Evolutionary conservation across 2,329 filamentous ascomycete species (phyloP).

Genomic region (Leptographium radiaticola): DNA sequence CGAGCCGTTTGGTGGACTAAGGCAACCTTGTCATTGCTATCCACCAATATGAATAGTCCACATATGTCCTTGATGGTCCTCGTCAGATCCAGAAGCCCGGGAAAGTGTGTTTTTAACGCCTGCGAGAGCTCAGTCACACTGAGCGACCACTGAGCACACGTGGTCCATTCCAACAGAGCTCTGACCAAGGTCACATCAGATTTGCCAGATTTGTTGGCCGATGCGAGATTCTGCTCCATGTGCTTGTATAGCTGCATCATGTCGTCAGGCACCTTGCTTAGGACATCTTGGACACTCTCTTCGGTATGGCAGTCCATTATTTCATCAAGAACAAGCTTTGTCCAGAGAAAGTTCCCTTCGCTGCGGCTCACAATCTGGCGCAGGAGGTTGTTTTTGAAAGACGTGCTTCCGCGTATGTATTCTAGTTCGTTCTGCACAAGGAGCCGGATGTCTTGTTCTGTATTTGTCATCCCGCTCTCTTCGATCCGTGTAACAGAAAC

Average conservation of each 20-base stretch:
- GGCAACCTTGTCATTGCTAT: neutral
- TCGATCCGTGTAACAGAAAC: neutral
- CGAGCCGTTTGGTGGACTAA: neutral
- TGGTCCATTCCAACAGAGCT: neutral
- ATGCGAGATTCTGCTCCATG: neutral
- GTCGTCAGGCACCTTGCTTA: neutral
- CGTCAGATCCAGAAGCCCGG: neutral
- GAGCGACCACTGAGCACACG: neutral
- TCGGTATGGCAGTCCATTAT: neutral
- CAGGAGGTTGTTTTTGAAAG: neutral
- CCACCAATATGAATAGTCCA: neutral
- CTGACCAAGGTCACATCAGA: neutral
- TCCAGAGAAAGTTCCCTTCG: constrained; percentile 2
- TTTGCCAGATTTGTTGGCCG: neutral
- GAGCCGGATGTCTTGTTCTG: neutral
- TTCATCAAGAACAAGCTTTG: neutral
- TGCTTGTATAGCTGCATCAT: neutral
- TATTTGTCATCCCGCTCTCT: neutral
- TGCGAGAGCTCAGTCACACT: neutral
- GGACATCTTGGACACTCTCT: neutral
- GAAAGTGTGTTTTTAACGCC: neutral
- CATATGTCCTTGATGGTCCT: neutral
- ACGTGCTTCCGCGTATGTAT: neutral
- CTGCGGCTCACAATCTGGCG: neutral
- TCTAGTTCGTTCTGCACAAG: neutral